Base-by-base conservation (phyloP, 192 early-diverging fungal genomes). In the Entomortierella beljakovae region DNA sequence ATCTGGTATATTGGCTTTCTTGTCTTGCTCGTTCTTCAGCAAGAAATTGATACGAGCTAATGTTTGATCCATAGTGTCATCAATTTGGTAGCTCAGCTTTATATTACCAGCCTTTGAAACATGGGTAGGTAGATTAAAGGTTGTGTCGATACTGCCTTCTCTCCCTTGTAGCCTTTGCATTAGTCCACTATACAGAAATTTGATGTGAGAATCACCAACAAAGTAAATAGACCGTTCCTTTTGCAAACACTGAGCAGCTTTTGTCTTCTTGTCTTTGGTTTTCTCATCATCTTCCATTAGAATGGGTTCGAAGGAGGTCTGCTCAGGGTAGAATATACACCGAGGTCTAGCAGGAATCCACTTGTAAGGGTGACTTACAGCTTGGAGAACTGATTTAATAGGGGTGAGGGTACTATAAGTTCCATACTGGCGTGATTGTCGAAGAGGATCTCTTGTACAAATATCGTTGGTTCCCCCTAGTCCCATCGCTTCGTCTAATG, bases 321-420 rank as follows among this genome's bases (percentile, higher is more conserved):
- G 62, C 3, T 25, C 56, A 53, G 71, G 71, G 10, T 43, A 43
- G 46, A 65, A 58, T 10, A 22, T 38, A 49, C 71, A 73, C 1
- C 71, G 71, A 1, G 71, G 71, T n/a, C 71, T 53, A 1, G 48
- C 71, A 34, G 71, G 71, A 16, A 73, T 61, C 71, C 71, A 73
- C n/a, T 73, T 42, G 22, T 73, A 73, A 26, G 61, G 62, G 22
- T 73, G 71, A 23, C 61, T 42, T 13, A 64, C 23, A 6, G 71
- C 71, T 31, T 73, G 54, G 4, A 46, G 48, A 9, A 65, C 49
- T 1, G 71, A 73, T 22, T 60, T 25, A 3, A 73, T 58, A 4
- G 71, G 61, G 5, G 38, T 4, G n/a, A 34, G 43, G 25, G 71
- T 62, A 6, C 25, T 43, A 25, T 73, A 73, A 16, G 51, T 73